Percentiles rank a stretch among this genome's conserved stretches.
These are phyloP conservation scores for Periconia sp. DNA, from an alignment of 2,329 filamentous ascomycete species.

Conservation along the genomic window DNA sequence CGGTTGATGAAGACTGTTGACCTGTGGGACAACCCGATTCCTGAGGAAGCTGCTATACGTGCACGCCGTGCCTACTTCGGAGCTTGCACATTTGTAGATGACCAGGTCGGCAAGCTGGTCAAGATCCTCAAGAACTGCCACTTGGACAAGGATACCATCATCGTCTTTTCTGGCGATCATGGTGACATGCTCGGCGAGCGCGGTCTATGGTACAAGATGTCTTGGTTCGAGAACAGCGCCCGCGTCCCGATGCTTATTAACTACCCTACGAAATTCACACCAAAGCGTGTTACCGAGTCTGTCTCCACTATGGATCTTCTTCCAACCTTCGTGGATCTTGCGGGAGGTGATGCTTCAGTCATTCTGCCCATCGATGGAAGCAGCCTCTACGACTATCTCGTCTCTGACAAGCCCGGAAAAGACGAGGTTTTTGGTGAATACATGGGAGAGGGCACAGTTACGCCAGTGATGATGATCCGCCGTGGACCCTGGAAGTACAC, in stretches of 20 bases:
- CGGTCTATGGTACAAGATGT: constrained; percentile 97
- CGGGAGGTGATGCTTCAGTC: constrained; percentile 71
- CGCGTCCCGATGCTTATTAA: constrained; percentile 87
- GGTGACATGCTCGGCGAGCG: constrained; percentile 96
- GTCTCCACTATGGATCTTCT: constrained; percentile 92
- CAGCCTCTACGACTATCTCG: constrained; percentile 61
- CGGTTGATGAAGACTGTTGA: constrained; percentile 86
- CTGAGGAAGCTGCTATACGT: constrained; percentile 82
- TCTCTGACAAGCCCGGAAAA: constrained; percentile 61
- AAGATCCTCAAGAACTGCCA: constrained; percentile 78
- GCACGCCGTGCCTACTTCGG: constrained; percentile 91
- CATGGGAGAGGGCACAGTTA: constrained; percentile 89
- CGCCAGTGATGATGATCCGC: constrained; percentile 92
- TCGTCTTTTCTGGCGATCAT: constrained; percentile 92
- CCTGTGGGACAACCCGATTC: constrained; percentile 82
- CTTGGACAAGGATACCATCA: constrained; percentile 82
- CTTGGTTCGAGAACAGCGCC: constrained; percentile 89
- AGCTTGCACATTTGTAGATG: constrained; percentile 91
- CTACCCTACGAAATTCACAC: constrained; percentile 75
- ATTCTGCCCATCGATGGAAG: constrained; percentile 85
- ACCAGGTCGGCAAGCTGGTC: constrained; percentile 85
- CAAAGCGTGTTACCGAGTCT: constrained; percentile 79
- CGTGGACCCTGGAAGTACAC: constrained; percentile 91
- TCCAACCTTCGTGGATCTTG: constrained; percentile 84
- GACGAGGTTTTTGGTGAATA: constrained; percentile 96